Evolutionary conservation across 805 yeast species (phyloP), one percentile per base, ranked within the genome.

Genomic region (Barnettozyma siamensis): DNA sequence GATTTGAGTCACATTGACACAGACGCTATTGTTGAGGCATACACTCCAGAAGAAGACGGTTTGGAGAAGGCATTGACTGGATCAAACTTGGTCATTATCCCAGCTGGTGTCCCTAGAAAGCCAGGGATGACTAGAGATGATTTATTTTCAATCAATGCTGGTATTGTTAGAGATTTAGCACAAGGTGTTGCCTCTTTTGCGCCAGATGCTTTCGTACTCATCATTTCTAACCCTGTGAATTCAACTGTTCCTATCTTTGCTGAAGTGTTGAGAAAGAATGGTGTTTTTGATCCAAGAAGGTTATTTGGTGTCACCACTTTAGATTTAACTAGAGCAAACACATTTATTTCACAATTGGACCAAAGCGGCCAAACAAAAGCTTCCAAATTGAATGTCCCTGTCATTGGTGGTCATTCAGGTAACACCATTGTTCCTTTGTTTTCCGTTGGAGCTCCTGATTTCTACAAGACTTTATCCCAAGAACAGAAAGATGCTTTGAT

Each of bases 41-140:
- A 75, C 68, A 70, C 77, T 45, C 84, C 85, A 54, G 83, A 75
- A 50, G 76, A 80, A 46, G 75, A 75, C 38, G 85, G 85, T 27
- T 69, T 88, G 49, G 69, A 73, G 45, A 69, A 67, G 42, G 95
- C 96, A 16, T 69, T 89, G 54, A 68, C 74, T 39, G 88, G 81
- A 37, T 77, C 96, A 39, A 94, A 88, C 56, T 80, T 89, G 46
- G 89, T 89, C 40, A 76, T 89, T 44, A 86, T 89, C 63, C 89
- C 91, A 54, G 93, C 93, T 34, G 93, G 93, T 69, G 88, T 83
- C 45, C 91, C 93, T 64, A 78, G 93, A 72, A 83, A 83, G 66
- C 89, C 89, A 49, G 93, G 93, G 57, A 83, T 83, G 91, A 80
- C 91, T 54, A 76, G 93, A 68, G 91, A 83, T 63, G 93, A 83